A percentile compares a stretch with the other conserved stretches of the same genome.
Conservation (phyloP, 2,329 filamentous ascomycete species). For the Alternaria conjuncta region DNA sequence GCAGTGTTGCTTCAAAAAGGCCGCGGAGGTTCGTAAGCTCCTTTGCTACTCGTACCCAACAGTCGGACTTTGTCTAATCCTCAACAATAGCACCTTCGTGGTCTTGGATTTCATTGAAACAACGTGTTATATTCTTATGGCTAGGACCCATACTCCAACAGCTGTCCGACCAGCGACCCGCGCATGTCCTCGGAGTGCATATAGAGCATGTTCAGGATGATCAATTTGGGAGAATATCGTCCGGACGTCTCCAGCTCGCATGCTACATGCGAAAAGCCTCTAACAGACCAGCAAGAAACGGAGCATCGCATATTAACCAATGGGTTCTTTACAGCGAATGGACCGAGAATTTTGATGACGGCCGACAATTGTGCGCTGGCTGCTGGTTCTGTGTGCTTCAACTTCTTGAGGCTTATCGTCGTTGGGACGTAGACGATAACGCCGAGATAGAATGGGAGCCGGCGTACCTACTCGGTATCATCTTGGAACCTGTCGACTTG, state of each 20-base stretch:
- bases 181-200: fast-evolving
- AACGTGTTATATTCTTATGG: fast-evolving
- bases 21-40: too few species aligned
- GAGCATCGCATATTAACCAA: too few species aligned
- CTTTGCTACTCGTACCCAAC: too few species aligned
- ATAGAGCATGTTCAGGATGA: neutral
- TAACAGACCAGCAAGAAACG: neutral
- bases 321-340: too few species aligned
- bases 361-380: fast-evolving
- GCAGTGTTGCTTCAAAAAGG: too few species aligned
- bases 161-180: fast-evolving
- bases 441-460: too few species aligned
- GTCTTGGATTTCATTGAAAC: neutral
- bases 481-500: neutral
- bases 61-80: too few species aligned
- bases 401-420: too few species aligned
- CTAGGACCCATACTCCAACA: fast-evolving
- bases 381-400: neutral
- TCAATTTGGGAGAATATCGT: neutral
- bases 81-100: neutral
- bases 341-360: neutral
- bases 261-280: neutral
- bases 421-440: too few species aligned
- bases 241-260: neutral
- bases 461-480: neutral